phyloP scores from a whole-genome alignment of 2,329 filamentous ascomycete species.

The Fonsecaea nubica region DNA sequence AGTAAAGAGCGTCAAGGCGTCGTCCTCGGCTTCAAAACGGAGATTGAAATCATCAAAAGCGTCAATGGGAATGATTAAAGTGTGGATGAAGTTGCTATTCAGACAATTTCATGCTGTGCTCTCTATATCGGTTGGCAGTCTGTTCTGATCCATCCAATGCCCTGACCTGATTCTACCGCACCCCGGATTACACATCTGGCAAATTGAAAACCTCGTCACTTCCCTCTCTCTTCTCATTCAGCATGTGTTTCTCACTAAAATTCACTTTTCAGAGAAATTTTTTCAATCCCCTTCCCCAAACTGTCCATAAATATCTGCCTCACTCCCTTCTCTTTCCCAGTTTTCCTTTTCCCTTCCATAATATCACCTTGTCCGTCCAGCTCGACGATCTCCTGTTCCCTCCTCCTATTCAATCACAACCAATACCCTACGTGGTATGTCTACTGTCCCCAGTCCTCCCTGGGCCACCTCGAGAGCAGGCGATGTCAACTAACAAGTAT shows the following conservation, averaged over 20 bases:
- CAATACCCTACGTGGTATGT: not conserved
- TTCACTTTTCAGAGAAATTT: not conserved
- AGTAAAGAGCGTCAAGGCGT: constrained; percentile 5
- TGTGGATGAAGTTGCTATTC: not conserved
- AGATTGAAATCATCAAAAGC: not conserved
- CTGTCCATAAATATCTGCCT: constrained; percentile 23
- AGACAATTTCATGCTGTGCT: not conserved
- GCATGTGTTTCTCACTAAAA: not conserved
- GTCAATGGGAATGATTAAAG: not conserved
- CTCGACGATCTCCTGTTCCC: not conserved
- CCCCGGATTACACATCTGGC: not conserved
- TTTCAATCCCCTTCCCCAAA: constrained; percentile 2
- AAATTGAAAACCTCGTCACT: constrained; percentile 1
- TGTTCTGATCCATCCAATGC: not conserved
- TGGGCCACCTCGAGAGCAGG: not conserved
- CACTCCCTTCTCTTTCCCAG: constrained; percentile 10
- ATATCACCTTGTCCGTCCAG: not conserved
- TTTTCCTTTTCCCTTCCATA: constrained; percentile 1
- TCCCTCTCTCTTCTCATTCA: not conserved
- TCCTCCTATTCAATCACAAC: not conserved
- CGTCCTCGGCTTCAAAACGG: constrained; percentile 1
- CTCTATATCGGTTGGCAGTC: not conserved
- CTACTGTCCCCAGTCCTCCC: not conserved
- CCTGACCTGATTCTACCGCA: not conserved
- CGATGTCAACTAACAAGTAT: not conserved